Percentiles rank a stretch among this genome's conserved stretches.
These are phyloP conservation scores for Helianthus tuberosus DNA, from an alignment of 129 eudicot species.

Conservation along the genomic window DNA sequence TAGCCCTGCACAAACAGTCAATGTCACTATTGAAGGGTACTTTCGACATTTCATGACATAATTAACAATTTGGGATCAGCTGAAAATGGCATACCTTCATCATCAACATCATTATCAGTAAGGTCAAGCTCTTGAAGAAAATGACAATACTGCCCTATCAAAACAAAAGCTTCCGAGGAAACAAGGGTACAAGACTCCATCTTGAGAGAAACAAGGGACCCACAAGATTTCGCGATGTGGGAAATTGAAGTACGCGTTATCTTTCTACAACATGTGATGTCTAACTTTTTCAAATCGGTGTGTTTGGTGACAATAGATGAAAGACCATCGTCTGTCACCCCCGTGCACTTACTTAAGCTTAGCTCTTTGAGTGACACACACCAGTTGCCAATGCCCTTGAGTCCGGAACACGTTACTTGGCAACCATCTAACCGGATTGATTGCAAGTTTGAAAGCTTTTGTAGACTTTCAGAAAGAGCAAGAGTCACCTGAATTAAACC, in stretches of 20 bases:
- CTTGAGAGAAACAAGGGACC: conserved; percentile 72
- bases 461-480: conserved; percentile 77
- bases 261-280: conserved; percentile 92
- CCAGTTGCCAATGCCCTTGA: conserved; percentile 71
- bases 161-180: conserved; percentile 75
- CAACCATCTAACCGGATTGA: conserved; percentile 87
- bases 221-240: conserved; percentile 73
- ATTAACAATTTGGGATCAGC: not conserved
- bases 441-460: conserved; percentile 69
- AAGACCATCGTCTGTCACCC: conserved; percentile 93
- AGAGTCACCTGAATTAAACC: conserved; percentile 64
- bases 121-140: conserved; percentile 90
- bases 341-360: conserved; percentile 86
- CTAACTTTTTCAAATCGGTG: conserved; percentile 66
- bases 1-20: conserved; percentile 56
- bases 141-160: conserved; percentile 80
- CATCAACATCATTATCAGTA: conserved; percentile 89
- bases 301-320: conserved; percentile 72
- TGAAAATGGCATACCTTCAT: conserved; percentile 57
- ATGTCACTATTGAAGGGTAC: not conserved
- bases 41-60: not conserved
- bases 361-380: conserved; percentile 71
- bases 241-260: conserved; percentile 68
- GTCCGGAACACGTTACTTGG: conserved; percentile 72
- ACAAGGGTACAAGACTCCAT: conserved; percentile 94